These are phyloP conservation scores for Gossypium raimondii DNA, from an alignment of 345 rosid genomes.

Conservation along the genomic window DNA sequence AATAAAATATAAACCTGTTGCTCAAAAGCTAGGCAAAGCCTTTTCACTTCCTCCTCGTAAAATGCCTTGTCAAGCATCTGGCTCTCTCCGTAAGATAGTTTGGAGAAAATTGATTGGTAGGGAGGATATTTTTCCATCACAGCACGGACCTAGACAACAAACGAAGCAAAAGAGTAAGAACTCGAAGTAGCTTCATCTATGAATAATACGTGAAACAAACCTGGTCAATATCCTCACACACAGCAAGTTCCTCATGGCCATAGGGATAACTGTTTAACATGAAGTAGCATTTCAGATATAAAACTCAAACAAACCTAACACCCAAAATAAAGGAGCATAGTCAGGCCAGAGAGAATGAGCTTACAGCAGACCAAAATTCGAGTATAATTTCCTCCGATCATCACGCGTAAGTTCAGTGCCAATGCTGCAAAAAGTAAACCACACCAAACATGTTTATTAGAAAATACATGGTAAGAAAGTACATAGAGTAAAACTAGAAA, in stretches of 20 bases:
- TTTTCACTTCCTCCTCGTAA: constrained; percentile 96
- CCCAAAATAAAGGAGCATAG: background rate
- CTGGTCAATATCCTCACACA: constrained; percentile 89
- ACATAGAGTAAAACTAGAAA: background rate
- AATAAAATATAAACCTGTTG: constrained; percentile 66
- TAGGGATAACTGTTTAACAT: constrained; percentile 55
- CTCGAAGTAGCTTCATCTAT: constrained; percentile 1
- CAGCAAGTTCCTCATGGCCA: constrained; percentile 89
- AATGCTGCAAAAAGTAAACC: constrained; percentile 48
- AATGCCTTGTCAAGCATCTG: constrained; percentile 98
- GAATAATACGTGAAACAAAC: constrained; percentile 30
- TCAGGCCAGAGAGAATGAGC: constrained; percentile 19
- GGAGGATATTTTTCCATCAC: constrained; percentile 95
- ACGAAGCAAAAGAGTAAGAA: constrained; percentile 1
- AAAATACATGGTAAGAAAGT: background rate
- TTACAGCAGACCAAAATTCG: constrained; percentile 93
- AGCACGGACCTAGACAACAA: constrained; percentile 64
- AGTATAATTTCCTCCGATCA: constrained; percentile 90
- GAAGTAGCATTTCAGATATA: constrained; percentile 16
- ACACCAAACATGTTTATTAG: background rate
- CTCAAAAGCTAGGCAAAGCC: constrained; percentile 95
- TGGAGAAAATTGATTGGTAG: constrained; percentile 81
- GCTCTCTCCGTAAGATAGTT: constrained; percentile 91
- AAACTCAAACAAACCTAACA: background rate
- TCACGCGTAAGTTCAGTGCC: constrained; percentile 99